Percentiles rank a stretch among this genome's conserved stretches.
Evolutionary conservation across 2,329 filamentous ascomycete species (phyloP).

Genomic region (Magnaporthiopsis incrustans): DNA sequence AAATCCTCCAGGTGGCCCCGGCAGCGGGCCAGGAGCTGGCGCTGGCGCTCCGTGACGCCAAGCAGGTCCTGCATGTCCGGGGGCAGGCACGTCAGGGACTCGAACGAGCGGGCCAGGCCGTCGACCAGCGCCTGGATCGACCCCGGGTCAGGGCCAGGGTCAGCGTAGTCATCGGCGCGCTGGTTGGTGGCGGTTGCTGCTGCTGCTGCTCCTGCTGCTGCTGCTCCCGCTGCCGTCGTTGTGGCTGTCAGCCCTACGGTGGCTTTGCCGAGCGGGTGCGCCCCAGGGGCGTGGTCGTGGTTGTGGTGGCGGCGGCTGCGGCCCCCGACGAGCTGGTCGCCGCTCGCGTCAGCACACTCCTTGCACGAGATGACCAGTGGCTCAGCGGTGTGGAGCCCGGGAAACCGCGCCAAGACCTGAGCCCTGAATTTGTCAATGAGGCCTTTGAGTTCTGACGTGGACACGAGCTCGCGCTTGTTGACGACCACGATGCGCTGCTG

Average conservation of each 20-base stretch:
- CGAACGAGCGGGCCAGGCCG: slow-evolving; percentile 60
- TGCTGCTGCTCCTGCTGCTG: no score
- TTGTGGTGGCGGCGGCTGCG: background rate
- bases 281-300: background rate
- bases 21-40: slow-evolving; percentile 70
- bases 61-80: slow-evolving; percentile 73
- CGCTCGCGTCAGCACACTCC: slow-evolving; percentile 22
- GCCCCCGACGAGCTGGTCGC: background rate
- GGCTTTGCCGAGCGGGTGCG: background rate
- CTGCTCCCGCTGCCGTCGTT: no score
- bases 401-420: slow-evolving; percentile 24
- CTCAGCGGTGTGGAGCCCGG: slow-evolving; percentile 26
- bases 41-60: slow-evolving; percentile 84
- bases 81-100: slow-evolving; percentile 60
- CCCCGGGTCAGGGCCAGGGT: slow-evolving; percentile 40
- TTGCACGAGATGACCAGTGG: slow-evolving; percentile 66
- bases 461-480: slow-evolving; percentile 53
- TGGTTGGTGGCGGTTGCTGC: background rate
- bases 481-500: slow-evolving; percentile 45
- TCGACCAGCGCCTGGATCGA: slow-evolving; percentile 62
- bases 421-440: slow-evolving; percentile 33
- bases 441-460: slow-evolving; percentile 20
- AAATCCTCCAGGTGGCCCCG: slow-evolving; percentile 66
- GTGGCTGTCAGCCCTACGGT: background rate
- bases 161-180: background rate